Evolutionary conservation across 2,329 filamentous ascomycete genomes (phyloP).

Genomic region (Verticillium isaacii): DNA sequence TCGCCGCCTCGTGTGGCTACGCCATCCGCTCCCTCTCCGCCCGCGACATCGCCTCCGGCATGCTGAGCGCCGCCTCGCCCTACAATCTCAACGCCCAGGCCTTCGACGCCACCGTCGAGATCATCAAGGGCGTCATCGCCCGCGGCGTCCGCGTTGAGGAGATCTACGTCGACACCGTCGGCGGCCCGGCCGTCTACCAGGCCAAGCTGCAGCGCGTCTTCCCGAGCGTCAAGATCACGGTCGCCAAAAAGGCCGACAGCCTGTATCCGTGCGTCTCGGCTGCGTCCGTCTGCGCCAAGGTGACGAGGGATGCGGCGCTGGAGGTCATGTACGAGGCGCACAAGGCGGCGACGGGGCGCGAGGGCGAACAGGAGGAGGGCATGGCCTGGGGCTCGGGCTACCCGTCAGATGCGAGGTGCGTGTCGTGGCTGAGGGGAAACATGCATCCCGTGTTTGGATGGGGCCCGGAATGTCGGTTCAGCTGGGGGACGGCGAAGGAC

Average conservation of each 20-base stretch:
- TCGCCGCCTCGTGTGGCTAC: constrained; percentile 66
- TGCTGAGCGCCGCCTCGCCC: constrained; percentile 59
- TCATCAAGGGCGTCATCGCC: constrained; percentile 74
- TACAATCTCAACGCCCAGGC: constrained; percentile 98
- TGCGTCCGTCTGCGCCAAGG: constrained; percentile 91
- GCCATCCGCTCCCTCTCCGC: constrained; percentile 78
- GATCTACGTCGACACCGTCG: constrained; percentile 94
- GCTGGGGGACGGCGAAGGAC: constrained; percentile 93
- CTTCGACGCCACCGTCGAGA: constrained; percentile 80
- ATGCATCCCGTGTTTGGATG: constrained; percentile 95
- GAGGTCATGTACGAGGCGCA: constrained; percentile 66
- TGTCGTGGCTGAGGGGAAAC: constrained; percentile 74
- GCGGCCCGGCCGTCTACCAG: constrained; percentile 78
- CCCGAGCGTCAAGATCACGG: constrained; percentile 68
- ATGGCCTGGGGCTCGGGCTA: constrained; percentile 86
- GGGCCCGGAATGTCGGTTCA: constrained; percentile 89
- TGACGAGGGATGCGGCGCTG: constrained; percentile 85
- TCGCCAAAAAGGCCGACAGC: constrained; percentile 88
- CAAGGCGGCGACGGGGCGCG: constrained; percentile 21
- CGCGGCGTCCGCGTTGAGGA: constrained; percentile 78
- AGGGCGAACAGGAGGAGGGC: constrained; percentile 23
- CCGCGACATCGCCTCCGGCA: constrained; percentile 72
- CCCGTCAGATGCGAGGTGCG: constrained; percentile 78
- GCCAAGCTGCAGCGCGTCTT: constrained; percentile 79
- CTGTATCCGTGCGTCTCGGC: constrained; percentile 91